Conservation (phyloP, 139 green algal genomes). For the Spirogloea muscicola region DNA sequence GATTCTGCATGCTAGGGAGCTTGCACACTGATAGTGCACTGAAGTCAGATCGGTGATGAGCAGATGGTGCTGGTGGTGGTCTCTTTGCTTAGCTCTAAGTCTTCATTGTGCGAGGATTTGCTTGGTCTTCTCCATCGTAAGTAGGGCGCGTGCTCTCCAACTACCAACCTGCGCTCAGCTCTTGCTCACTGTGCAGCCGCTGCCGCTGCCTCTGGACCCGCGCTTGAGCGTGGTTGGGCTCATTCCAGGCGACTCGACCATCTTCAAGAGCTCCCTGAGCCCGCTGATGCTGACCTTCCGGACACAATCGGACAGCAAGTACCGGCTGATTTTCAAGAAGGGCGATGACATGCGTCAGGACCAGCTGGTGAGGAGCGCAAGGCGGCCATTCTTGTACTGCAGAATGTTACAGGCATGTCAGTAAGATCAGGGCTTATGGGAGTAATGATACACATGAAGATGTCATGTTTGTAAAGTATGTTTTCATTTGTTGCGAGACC, state of each 20-base stretch:
- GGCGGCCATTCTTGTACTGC: too few relatives aligned
- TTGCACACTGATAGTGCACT: too few relatives aligned
- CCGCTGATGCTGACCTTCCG: slow-evolving; percentile 76
- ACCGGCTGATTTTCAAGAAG: slow-evolving; percentile 93
- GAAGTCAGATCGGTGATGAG: too few relatives aligned
- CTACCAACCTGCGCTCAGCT: too few relatives aligned
- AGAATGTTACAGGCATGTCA: too few relatives aligned
- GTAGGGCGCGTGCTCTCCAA: not conserved
- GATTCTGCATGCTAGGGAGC: too few relatives aligned
- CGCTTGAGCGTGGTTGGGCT: slow-evolving; percentile 63
- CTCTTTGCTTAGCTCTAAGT: slow-evolving; percentile 10
- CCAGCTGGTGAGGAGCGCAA: slow-evolving; percentile 64
- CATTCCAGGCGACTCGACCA: slow-evolving; percentile 66
- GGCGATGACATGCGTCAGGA: slow-evolving; percentile 95
- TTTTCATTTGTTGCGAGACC: too few relatives aligned
- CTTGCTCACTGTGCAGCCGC: slow-evolving; percentile 24
- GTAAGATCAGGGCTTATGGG: too few relatives aligned
- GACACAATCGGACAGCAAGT: slow-evolving; percentile 1
- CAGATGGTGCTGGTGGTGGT: too few relatives aligned
- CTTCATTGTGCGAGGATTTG: not conserved
- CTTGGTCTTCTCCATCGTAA: not conserved
- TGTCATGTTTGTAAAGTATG: too few relatives aligned
- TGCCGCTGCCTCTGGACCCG: slow-evolving; percentile 78
- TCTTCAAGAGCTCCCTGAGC: slow-evolving; percentile 87
- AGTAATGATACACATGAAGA: too few relatives aligned